Evolutionary conservation across 148 eudicot genomes (phyloP).

Genomic region (Heliamphora exappendiculata): DNA sequence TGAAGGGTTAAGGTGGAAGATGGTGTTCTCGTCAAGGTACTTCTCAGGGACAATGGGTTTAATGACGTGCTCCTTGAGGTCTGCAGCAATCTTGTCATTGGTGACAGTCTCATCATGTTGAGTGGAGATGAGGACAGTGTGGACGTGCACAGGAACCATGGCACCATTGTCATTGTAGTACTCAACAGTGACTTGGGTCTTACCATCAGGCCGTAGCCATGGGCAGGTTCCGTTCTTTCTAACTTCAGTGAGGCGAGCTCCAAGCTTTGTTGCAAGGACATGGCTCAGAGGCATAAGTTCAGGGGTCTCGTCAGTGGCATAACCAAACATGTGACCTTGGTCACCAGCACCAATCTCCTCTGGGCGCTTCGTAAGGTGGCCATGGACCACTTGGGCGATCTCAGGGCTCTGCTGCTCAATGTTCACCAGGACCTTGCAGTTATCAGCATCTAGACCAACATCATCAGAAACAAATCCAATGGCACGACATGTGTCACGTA

Average conservation of each 20-base stretch:
- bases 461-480: conserved; percentile 54
- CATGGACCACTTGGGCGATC: conserved; percentile 66
- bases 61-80: conserved; percentile 39
- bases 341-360: conserved; percentile 69
- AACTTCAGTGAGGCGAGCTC: conserved; percentile 61
- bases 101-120: conserved; percentile 68
- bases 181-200: conserved; percentile 73
- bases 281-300: conserved; percentile 71
- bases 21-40: no score
- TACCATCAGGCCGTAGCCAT: conserved; percentile 65
- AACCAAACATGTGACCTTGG: no score
- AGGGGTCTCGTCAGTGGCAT: conserved; percentile 65
- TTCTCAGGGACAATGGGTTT: no score
- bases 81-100: conserved; percentile 62
- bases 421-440: conserved; percentile 59
- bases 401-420: no score
- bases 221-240: conserved; percentile 58
- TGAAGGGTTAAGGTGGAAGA: conserved; percentile 64
- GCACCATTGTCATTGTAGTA: conserved; percentile 55
- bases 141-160: conserved; percentile 66
- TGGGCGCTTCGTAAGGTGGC: conserved; percentile 51
- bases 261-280: conserved; percentile 60
- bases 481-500: conserved; percentile 55
- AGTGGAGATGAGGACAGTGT: conserved; percentile 64
- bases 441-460: conserved; percentile 68